Base-by-base conservation (phyloP, 768 basidiomycete species). In the Lentinula boryana region DNA sequence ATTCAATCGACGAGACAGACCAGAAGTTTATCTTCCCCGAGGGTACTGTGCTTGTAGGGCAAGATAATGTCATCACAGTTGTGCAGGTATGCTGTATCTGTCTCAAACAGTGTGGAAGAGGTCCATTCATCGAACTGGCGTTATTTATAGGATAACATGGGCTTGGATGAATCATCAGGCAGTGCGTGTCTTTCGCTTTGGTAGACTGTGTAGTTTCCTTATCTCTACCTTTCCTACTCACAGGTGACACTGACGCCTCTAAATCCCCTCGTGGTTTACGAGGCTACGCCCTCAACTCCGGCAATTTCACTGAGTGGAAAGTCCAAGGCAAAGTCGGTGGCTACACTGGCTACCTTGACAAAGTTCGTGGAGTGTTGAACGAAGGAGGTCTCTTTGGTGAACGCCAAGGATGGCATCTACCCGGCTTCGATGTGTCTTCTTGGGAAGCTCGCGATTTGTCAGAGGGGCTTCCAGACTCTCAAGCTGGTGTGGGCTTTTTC, bases 401-500 rank as follows among this genome's bases (percentile, higher is more conserved):
- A 63, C 66, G 67, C 10, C 59, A 61, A 50, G 80, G 80, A n/a
- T 82, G 81, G 81, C 81, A 82, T 62, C 69, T 82, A 13, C 82
- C 82, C n/a, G 81, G 77, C 46, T 84, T 77, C 64, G 76, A 85
- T 62, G 68, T 75, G n/a, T 79, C 79, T 10, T 64, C 64, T 1
- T 86, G 85, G 84, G 77, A 27, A 1, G 58, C 71, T 7, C 82
- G 88, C 53, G 77, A 85, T 33, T 75, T 91, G 12, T 73, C 80
- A 2, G 66, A 76, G 16, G 88, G 89, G 3, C 77, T 92, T 23
- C 88, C 87, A 0, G 69, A 74, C 43, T 74, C 74, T 7, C 63
- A 70, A 16, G 83, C 91, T 3, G 92, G 92, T 16, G 75, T 84
- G n/a, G 85, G 85, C 7, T 85, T 86, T 68, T 86, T 84, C 68